These are phyloP conservation scores for Hortiboletus campestris DNA, from an alignment of 768 basidiomycete genomes.

Conservation along the genomic window DNA sequence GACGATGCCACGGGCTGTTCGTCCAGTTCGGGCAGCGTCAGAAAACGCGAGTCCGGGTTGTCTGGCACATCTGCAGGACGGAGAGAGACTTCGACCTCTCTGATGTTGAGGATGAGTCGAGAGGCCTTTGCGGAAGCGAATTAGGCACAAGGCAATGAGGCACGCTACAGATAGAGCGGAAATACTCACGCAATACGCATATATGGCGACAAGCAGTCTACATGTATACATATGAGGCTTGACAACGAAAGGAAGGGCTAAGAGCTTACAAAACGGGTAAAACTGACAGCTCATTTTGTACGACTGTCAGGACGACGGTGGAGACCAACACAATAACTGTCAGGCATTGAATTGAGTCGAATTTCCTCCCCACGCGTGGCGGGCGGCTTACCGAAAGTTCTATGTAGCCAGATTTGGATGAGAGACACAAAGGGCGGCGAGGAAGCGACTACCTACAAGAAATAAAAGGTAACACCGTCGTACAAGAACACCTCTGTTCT, in stretches of 20 bases:
- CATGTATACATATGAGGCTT: constrained; percentile 3
- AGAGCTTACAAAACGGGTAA: constrained; percentile 16
- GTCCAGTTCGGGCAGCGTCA: not conserved
- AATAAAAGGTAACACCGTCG: constrained; percentile 15
- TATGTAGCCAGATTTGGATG: not conserved
- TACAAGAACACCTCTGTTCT: constrained; percentile 6
- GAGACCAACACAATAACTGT: constrained; percentile 17
- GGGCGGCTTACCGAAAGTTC: constrained; percentile 14
- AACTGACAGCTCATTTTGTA: constrained; percentile 10
- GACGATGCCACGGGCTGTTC: constrained; percentile 13
- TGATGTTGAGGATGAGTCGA: constrained; percentile 21
- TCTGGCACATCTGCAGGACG: constrained; percentile 4
- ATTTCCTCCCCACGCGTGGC: not conserved
- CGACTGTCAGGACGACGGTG: constrained; percentile 13
- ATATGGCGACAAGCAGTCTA: constrained; percentile 16
- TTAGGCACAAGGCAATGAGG: not conserved
- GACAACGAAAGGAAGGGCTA: not conserved
- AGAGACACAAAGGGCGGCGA: not conserved
- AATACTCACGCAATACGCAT: constrained; percentile 23
- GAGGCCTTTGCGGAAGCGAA: constrained; percentile 10
- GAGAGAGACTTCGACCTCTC: not conserved
- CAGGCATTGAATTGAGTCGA: not conserved
- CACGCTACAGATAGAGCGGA: not conserved
- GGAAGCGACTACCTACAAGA: constrained; percentile 11
- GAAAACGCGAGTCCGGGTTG: not conserved